Conservation (phyloP, 1,284 basidiomycete genomes). For the Marasmius oreades region DNA sequence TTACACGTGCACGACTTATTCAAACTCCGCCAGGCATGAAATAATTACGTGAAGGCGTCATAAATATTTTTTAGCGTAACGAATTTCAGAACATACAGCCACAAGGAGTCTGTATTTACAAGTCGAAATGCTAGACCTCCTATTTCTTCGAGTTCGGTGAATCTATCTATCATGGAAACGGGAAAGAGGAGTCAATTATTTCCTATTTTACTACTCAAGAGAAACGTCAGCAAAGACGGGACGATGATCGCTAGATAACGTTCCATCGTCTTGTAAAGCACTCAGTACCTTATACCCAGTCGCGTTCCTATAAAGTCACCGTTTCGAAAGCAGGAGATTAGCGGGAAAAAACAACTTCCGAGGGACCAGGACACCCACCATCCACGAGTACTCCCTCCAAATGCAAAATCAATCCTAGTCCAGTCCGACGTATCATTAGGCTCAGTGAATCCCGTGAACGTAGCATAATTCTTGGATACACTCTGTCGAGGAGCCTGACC, state of each 20-base stretch:
- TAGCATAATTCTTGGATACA: slow-evolving; percentile 48
- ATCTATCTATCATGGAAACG: too few relatives aligned
- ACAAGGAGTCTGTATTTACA: too few relatives aligned
- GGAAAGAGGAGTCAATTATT: too few relatives aligned
- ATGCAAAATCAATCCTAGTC: slow-evolving; percentile 51
- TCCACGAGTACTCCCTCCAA: slow-evolving; percentile 43
- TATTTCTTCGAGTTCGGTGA: too few relatives aligned
- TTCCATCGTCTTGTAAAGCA: slow-evolving; percentile 47
- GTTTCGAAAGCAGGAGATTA: too few relatives aligned
- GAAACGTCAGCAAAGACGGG: slow-evolving; percentile 46
- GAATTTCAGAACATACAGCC: too few relatives aligned
- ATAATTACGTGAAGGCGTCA: too few relatives aligned
- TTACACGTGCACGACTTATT: too few relatives aligned
- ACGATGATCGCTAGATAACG: slow-evolving; percentile 55
- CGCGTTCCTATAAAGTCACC: slow-evolving; percentile 29
- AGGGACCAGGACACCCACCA: slow-evolving; percentile 34
- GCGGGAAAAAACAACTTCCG: background rate
- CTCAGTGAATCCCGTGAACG: slow-evolving; percentile 49
- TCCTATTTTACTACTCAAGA: slow-evolving; percentile 9
- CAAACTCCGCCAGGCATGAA: too few relatives aligned
- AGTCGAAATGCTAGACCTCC: too few relatives aligned
- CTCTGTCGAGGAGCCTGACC: slow-evolving; percentile 36
- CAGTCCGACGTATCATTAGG: slow-evolving; percentile 36
- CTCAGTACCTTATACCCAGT: slow-evolving; percentile 38
- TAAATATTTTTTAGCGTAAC: too few relatives aligned